Evolutionary conservation across 2,329 filamentous ascomycete species (phyloP).

Genomic region (Apiospora pterosperma): DNA sequence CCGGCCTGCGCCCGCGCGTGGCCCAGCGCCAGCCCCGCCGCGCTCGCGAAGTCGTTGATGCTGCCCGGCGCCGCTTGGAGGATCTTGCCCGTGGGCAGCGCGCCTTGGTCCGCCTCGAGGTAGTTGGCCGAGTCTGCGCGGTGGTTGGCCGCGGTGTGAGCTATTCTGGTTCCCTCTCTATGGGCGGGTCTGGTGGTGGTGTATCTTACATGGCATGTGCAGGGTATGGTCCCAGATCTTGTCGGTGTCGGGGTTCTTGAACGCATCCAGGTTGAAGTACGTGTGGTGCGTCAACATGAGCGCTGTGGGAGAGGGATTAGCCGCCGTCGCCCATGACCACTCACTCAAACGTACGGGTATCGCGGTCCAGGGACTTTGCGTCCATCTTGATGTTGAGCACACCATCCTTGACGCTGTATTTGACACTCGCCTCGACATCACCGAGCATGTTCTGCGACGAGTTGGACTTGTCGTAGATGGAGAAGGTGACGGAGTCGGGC

Average conservation of each 20-base stretch:
- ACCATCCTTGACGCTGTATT: constrained; percentile 56
- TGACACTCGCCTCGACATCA: constrained; percentile 57
- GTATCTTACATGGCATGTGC: constrained; percentile 10
- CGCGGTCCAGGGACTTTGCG: constrained; percentile 48
- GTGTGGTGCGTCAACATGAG: constrained; percentile 65
- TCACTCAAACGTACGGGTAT: constrained; percentile 32
- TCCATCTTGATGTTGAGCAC: constrained; percentile 59
- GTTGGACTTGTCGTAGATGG: constrained; percentile 56
- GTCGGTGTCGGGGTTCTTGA: constrained; percentile 52
- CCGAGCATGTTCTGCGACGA: constrained; percentile 60
- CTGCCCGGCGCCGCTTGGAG: constrained; percentile 49
- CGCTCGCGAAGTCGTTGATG: constrained; percentile 65
- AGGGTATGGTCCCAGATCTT: constrained; percentile 60
- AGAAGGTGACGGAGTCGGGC: constrained; percentile 59
- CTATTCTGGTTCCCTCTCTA: no score
- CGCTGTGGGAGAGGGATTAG: constrained; percentile 28
- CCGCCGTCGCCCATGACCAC: not conserved
- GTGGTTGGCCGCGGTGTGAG: not conserved
- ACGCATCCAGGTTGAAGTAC: constrained; percentile 68
- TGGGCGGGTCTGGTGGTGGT: not conserved
- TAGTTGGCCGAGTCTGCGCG: constrained; percentile 58
- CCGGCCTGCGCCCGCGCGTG: constrained; percentile 52
- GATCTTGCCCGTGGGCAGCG: constrained; percentile 61
- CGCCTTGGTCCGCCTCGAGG: constrained; percentile 51
- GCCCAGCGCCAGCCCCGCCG: constrained; percentile 57